Percentiles rank a stretch among this genome's conserved stretches.
Conservation (phyloP, 495 filamentous ascomycete genomes). For the Neurospora pannonica region DNA sequence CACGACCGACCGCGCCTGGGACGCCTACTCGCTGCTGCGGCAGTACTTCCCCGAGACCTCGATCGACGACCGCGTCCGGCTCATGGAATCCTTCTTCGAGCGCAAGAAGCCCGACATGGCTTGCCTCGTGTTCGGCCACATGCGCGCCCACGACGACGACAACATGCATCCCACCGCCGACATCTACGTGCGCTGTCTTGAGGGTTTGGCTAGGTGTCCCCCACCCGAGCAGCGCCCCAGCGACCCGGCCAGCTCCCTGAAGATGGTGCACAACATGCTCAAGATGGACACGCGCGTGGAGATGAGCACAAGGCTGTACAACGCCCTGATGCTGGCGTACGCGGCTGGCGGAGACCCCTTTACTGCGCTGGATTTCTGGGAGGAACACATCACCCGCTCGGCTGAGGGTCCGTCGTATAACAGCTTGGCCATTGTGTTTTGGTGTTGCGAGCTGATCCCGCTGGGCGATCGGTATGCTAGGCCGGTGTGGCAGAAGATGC, state of each 20-base stretch:
- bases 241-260: conserved; percentile 33
- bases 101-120: conserved; percentile 73
- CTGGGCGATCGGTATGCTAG: conserved; percentile 56
- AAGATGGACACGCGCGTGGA: conserved; percentile 79
- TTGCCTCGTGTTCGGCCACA: conserved; percentile 75
- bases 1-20: conserved; percentile 61
- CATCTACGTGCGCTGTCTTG: conserved; percentile 68
- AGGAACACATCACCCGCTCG: conserved; percentile 57
- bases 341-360: conserved; percentile 51
- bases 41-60: conserved; percentile 69
- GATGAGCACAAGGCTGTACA: conserved; percentile 63
- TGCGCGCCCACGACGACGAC: conserved; percentile 56
- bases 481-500: conserved; percentile 65
- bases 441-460: conserved; percentile 55
- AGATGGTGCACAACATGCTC: conserved; percentile 78
- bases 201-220: conserved; percentile 57
- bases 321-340: conserved; percentile 82
- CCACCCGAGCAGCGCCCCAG: conserved; percentile 38
- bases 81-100: conserved; percentile 80
- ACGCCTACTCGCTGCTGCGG: conserved; percentile 67
- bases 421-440: conserved; percentile 69
- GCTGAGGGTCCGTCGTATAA: conserved; percentile 74
- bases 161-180: conserved; percentile 53
- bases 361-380: conserved; percentile 68
- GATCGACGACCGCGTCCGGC: conserved; percentile 47